phyloP scores from a whole-genome alignment of 2,329 filamentous ascomycete species.

The Aspergillus amoenus region DNA sequence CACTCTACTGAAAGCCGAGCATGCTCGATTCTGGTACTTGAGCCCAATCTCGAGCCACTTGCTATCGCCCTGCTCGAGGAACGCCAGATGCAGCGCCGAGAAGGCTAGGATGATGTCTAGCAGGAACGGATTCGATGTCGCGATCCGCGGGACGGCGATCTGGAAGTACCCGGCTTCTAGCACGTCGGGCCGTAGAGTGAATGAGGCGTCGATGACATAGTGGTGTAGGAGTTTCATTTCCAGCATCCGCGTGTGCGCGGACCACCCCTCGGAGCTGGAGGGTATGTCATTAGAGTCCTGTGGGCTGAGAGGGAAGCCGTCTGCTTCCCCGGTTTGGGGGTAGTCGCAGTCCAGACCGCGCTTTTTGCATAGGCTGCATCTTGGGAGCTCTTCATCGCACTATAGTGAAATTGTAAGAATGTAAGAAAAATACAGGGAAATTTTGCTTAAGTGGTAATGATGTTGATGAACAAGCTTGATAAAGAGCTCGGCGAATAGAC shows the following conservation, averaged over 20 bases:
- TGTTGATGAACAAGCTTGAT: neutral
- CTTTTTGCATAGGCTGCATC: conserved; percentile 38
- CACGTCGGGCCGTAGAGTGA: conserved; percentile 31
- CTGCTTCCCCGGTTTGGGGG: conserved; percentile 24
- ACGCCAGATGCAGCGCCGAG: conserved; percentile 45
- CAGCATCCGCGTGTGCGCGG: conserved; percentile 27
- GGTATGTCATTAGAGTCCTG: conserved; percentile 19
- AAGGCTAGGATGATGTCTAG: conserved; percentile 46
- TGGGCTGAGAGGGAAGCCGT: conserved; percentile 22
- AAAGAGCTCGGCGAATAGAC: conserved; percentile 1
- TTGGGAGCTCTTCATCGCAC: conserved; percentile 40
- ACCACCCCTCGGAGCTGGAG: conserved; percentile 8
- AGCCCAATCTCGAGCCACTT: conserved; percentile 37
- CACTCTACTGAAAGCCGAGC: conserved; percentile 34
- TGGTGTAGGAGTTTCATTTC: conserved; percentile 42
- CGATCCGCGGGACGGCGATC: conserved; percentile 35
- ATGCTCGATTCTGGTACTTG: conserved; percentile 38
- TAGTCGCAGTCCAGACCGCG: conserved; percentile 39
- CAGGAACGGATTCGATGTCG: conserved; percentile 45
- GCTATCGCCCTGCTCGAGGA: conserved; percentile 34
- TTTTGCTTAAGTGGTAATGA: neutral
- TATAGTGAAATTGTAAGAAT: conserved; percentile 15
- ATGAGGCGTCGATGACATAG: conserved; percentile 37
- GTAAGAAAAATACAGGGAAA: neutral
- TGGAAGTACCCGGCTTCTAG: conserved; percentile 35